A percentile compares a stretch with the other conserved stretches of the same genome.
These are phyloP conservation scores for Phytophthora tubulina DNA, from an alignment of 352 stramenopile species.

Conservation along the genomic window DNA sequence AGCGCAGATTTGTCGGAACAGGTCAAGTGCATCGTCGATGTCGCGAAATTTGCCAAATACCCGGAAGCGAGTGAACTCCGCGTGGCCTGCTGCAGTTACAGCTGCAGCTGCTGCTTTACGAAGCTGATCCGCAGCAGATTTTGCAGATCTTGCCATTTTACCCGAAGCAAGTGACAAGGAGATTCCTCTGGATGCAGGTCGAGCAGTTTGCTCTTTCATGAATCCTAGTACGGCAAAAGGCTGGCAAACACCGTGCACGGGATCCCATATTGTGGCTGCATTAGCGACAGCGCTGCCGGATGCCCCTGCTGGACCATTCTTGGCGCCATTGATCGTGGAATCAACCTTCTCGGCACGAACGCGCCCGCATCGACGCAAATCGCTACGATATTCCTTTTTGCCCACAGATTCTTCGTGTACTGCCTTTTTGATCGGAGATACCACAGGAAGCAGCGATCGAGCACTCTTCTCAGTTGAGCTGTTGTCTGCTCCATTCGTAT, in stretches of 20 bases:
- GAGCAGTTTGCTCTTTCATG: constrained; percentile 46
- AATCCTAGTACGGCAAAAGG: constrained; percentile 80
- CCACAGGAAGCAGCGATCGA: constrained; percentile 17
- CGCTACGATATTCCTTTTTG: constrained; percentile 23
- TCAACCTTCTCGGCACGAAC: constrained; percentile 50
- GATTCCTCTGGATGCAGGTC: constrained; percentile 17
- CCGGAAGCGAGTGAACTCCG: constrained; percentile 63
- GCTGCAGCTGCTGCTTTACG: constrained; percentile 27
- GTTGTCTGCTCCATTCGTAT: constrained; percentile 2
- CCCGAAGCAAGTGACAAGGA: constrained; percentile 24
- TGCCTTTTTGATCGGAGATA: constrained; percentile 27
- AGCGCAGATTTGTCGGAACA: constrained; percentile 76
- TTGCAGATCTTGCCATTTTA: constrained; percentile 33
- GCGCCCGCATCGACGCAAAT: constrained; percentile 39
- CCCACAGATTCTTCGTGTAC: background rate
- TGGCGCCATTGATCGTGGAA: constrained; percentile 25
- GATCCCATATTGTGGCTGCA: constrained; percentile 68
- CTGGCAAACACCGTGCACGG: constrained; percentile 78
- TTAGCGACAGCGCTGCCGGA: background rate
- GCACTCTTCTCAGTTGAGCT: constrained; percentile 10
- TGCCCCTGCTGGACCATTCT: constrained; percentile 21
- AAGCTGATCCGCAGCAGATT: constrained; percentile 37
- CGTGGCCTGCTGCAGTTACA: background rate
- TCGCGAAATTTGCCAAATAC: constrained; percentile 82
- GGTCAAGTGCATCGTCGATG: constrained; percentile 61